phyloP scores from a whole-genome alignment of 768 basidiomycete species.

The Galerina sulciceps region DNA sequence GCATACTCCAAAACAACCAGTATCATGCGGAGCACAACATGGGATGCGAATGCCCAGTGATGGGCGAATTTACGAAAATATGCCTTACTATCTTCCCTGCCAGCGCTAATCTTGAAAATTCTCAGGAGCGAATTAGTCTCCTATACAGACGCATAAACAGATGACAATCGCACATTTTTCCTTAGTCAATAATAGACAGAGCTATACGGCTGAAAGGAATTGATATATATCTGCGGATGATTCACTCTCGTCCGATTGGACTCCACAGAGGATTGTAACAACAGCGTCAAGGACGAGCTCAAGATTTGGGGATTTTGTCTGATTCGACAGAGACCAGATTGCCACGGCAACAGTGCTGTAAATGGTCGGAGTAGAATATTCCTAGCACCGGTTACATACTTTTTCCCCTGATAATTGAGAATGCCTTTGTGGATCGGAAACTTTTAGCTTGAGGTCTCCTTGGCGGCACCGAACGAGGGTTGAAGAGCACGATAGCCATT shows the following conservation, averaged over 20 bases:
- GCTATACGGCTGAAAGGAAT: too few species aligned
- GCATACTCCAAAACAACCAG: too few species aligned
- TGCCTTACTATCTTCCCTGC: too few species aligned
- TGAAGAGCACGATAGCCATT: constrained; percentile 68
- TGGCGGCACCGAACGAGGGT: constrained; percentile 75
- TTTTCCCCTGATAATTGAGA: constrained; percentile 68
- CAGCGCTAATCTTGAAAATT: too few species aligned
- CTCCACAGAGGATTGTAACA: constrained; percentile 68
- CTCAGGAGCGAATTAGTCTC: too few species aligned
- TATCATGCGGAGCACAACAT: too few species aligned
- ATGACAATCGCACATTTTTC: too few species aligned
- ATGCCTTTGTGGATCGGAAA: constrained; percentile 89
- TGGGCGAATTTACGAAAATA: too few species aligned
- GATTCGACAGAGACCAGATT: constrained; percentile 66
- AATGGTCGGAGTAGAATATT: not conserved
- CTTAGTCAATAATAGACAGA: too few species aligned
- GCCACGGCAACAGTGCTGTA: constrained; percentile 62
- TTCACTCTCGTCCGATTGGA: constrained; percentile 19
- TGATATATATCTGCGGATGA: too few species aligned
- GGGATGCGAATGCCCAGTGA: too few species aligned
- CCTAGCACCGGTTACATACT: constrained; percentile 48
- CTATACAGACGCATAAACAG: too few species aligned
- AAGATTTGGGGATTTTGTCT: constrained; percentile 52
- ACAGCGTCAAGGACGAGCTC: constrained; percentile 56
- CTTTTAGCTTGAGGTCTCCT: constrained; percentile 72